A percentile compares a stretch with the other conserved stretches of the same genome.
Evolutionary conservation across 352 stramenopile genomes (phyloP).

Genomic region (Pythium chondricola): DNA sequence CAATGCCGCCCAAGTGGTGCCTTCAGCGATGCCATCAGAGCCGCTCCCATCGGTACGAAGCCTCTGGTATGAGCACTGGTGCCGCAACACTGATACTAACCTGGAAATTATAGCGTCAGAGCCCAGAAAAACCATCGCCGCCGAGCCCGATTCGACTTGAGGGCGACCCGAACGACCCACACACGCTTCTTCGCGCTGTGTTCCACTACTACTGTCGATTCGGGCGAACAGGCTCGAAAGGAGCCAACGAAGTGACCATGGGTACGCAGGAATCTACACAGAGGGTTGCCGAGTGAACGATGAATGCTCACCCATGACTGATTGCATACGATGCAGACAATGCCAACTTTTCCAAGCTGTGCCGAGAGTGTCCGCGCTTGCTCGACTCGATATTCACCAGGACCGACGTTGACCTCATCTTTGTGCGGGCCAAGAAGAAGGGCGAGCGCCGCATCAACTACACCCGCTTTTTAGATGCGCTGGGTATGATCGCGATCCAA

Average conservation of each 20-base stretch:
- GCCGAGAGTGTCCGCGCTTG: constrained; percentile 63
- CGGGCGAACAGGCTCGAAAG: constrained; percentile 60
- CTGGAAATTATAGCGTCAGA: background rate
- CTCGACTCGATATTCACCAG: constrained; percentile 48
- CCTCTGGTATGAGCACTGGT: background rate
- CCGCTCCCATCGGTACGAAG: background rate
- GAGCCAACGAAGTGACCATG: constrained; percentile 57
- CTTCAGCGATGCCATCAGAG: constrained; percentile 4
- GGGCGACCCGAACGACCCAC: constrained; percentile 69
- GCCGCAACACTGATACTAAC: background rate
- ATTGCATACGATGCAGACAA: constrained; percentile 39
- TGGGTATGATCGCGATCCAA: constrained; percentile 79
- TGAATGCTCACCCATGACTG: background rate
- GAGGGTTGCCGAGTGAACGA: no score
- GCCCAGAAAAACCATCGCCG: constrained; percentile 10
- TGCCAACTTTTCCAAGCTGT: constrained; percentile 84
- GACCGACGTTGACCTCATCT: constrained; percentile 85
- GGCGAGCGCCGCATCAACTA: constrained; percentile 80
- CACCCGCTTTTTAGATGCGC: constrained; percentile 71
- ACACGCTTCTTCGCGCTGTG: constrained; percentile 70
- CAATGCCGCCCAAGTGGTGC: background rate
- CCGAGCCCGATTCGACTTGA: constrained; percentile 26
- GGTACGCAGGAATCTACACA: constrained; percentile 28
- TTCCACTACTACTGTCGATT: constrained; percentile 88
- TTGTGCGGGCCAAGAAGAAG: constrained; percentile 84